Evolutionary conservation across 1,284 basidiomycete genomes (phyloP).

Genomic region (Trametes hirsuta): DNA sequence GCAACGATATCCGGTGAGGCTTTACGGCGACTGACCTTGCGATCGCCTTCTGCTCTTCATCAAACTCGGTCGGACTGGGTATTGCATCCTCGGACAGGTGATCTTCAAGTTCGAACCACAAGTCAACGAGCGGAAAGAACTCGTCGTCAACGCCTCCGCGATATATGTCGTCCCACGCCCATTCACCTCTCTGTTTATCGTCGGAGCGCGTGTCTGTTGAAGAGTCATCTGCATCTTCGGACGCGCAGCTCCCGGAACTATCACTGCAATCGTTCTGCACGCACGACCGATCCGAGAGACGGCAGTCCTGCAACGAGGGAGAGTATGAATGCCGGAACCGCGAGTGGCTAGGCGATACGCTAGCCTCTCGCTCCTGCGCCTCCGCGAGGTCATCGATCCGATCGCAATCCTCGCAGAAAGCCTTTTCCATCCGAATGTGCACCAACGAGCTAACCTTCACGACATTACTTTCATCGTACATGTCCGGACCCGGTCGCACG

Average conservation of each 20-base stretch:
- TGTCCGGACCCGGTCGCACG: background rate
- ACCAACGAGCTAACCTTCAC: background rate
- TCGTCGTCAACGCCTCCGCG: background rate
- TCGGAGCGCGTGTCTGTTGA: background rate
- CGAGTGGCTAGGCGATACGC: background rate
- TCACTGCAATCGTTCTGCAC: background rate
- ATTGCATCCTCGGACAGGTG: conserved; percentile 9
- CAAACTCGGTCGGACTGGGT: conserved; percentile 7
- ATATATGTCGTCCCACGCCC: background rate
- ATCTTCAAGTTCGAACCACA: conserved; percentile 12
- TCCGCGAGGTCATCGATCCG: background rate
- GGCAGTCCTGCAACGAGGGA: background rate
- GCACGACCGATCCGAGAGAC: background rate
- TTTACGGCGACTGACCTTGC: background rate
- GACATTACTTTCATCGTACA: background rate
- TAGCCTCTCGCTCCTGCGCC: background rate
- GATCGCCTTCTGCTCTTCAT: conserved; percentile 2
- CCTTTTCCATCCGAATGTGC: background rate
- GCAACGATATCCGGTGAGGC: background rate
- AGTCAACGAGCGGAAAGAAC: conserved; percentile 14
- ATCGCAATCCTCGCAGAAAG: too few relatives aligned
- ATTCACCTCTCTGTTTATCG: background rate
- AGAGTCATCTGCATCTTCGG: background rate
- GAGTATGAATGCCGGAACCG: background rate
- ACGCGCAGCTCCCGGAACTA: too few relatives aligned